Evolutionary conservation across 2,329 filamentous ascomycete genomes (phyloP), one percentile per base, ranked within the genome.

Genomic region (Dactylellina cionopaga): DNA sequence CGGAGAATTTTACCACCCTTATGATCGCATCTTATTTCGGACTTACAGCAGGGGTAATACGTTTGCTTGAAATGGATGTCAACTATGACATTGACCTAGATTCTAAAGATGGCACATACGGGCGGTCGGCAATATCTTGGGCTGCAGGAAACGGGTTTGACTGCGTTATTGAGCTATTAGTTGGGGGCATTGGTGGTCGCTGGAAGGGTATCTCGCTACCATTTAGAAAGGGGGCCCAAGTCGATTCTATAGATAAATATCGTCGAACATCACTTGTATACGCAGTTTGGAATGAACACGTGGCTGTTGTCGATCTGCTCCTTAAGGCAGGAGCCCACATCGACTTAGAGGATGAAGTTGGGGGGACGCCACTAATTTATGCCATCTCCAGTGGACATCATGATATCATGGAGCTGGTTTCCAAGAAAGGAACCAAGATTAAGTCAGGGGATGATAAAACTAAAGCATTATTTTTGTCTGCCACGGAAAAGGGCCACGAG

Each of bases 121-220:
- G 25, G 29, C 29, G 56, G 17, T 39, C 56, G 1, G 43, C 56
- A 2, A 1, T 62, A 51, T 62, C 56, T 31, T 62, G 56, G 56
- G 56, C 56, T 29, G 56, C 43, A 11, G 41, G n/a, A 33, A 62
- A 62, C 19, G 56, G 54, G 41, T 62, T 62, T 15, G 29, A 47
- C 11, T 3, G n/a, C 10, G 7, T 37, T 33, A 24, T 51, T 13
- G 46, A 33, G 27, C 27, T 33, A 51, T 22, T 51, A 2, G 5
- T 51, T 2, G 27, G 27, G 27, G 47, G 15, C 9, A 49, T 49
- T 31, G 44, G 44, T 17, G 44, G 44, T n/a, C 44, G 44, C 0
- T 49, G 44, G 44, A 49, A 19, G 24, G 6, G 5, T 6, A 17
- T 56, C 13, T 9, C 2, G 0, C n/a, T 51, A 19, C 46, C 54